Evolutionary conservation across 139 green algal genomes (phyloP).

Genomic region (Monoraphidium neglectum): DNA sequence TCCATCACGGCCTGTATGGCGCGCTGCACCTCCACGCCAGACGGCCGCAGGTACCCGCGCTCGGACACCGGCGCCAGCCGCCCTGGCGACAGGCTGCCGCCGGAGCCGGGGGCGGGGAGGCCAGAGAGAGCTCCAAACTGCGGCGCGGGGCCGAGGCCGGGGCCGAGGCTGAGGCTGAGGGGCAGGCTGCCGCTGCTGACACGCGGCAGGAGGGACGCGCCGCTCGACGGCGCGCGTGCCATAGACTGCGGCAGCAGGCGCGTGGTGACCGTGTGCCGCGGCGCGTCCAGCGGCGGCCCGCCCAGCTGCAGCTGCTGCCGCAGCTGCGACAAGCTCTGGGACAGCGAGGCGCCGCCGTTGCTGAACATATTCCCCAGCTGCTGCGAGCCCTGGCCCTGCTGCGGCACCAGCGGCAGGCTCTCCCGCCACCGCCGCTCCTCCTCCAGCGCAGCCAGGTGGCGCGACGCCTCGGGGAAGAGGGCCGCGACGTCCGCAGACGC

Average conservation of each 20-base stretch:
- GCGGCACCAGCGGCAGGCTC: background rate
- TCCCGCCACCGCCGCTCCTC: background rate
- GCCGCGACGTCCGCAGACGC: background rate
- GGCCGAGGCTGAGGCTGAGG: background rate
- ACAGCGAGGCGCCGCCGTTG: too few relatives aligned
- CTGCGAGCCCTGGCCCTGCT: background rate
- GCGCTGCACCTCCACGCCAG: slow-evolving; percentile 16
- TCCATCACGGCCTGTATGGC: slow-evolving; percentile 32
- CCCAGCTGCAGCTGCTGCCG: too few relatives aligned
- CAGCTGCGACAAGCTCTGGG: too few relatives aligned
- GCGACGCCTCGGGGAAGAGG: background rate
- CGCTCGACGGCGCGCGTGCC: background rate
- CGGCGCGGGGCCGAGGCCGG: background rate
- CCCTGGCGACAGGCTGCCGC: background rate
- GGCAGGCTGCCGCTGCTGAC: background rate
- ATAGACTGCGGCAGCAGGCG: too few relatives aligned
- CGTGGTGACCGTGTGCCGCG: too few relatives aligned
- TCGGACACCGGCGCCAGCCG: background rate
- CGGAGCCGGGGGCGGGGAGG: background rate
- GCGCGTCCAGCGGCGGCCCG: too few relatives aligned
- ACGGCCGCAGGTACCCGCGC: background rate
- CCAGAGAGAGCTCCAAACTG: background rate
- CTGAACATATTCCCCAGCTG: too few relatives aligned
- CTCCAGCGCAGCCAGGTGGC: background rate
- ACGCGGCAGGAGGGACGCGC: background rate